Conservation (phyloP, 2,329 filamentous ascomycete species). For the Gyromitra esculenta region DNA sequence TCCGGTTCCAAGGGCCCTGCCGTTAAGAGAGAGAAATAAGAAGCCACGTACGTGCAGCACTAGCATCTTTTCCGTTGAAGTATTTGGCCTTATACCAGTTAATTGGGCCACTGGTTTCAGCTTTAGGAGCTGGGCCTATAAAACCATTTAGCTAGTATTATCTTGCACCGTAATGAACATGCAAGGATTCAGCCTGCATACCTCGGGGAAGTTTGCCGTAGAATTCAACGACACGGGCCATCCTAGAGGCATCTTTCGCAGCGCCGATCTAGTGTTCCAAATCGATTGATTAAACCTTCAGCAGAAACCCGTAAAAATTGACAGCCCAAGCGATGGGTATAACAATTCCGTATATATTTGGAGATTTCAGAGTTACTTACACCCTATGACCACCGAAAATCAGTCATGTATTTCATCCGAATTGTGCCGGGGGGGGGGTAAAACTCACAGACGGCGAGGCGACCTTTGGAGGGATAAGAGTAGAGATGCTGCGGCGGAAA, state of each 20-base stretch:
- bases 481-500: constrained; percentile 89
- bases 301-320: neutral
- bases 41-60: constrained; percentile 79
- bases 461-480: constrained; percentile 98
- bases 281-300: constrained; percentile 57
- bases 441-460: constrained; percentile 82
- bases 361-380: constrained; percentile 32
- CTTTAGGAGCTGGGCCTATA: constrained; percentile 79
- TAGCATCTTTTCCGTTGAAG: constrained; percentile 88
- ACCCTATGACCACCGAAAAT: constrained; percentile 39
- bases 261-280: constrained; percentile 70
- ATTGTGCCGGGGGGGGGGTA: constrained; percentile 36
- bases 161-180: neutral
- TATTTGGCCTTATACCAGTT: constrained; percentile 89
- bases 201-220: constrained; percentile 91
- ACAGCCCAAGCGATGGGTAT: neutral
- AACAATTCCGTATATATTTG: neutral
- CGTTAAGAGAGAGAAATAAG: neutral
- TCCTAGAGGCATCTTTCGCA: constrained; percentile 93
- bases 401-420: constrained; percentile 32
- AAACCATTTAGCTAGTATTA: constrained; percentile 3
- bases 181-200: constrained; percentile 10
- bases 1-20: constrained; percentile 30
- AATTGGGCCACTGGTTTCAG: constrained; percentile 82
- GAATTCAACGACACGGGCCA: constrained; percentile 98